These are phyloP conservation scores for Crithidia acanthocephali DNA, from an alignment of 208 protist genomes.

Conservation along the genomic window DNA sequence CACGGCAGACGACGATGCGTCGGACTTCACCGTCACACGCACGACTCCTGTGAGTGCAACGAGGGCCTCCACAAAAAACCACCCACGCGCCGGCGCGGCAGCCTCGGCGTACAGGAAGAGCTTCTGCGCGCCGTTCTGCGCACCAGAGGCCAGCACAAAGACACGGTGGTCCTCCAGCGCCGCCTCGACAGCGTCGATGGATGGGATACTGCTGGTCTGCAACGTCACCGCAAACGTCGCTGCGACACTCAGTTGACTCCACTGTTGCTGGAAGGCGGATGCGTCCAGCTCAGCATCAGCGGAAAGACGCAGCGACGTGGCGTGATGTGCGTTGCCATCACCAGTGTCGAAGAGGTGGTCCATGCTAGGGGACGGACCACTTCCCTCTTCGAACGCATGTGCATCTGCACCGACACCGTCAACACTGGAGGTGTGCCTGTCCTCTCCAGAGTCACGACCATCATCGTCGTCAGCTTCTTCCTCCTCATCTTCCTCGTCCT, in stretches of 20 bases:
- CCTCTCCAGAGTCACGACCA: neutral
- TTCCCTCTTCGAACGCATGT: too few species aligned
- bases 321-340: neutral
- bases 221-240: conserved; percentile 30
- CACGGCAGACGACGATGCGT: neutral
- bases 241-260: conserved; percentile 19
- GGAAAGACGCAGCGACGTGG: conserved; percentile 30
- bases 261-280: conserved; percentile 48
- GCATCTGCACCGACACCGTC: too few species aligned
- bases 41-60: conserved; percentile 31
- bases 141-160: conserved; percentile 61
- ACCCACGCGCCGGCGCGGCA: conserved; percentile 2
- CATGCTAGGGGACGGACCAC: neutral
- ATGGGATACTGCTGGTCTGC: conserved; percentile 6
- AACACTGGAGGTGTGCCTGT: neutral
- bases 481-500: conserved; percentile 5
- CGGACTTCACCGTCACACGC: conserved; percentile 48
- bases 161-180: conserved; percentile 44
- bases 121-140: conserved; percentile 40
- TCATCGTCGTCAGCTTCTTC: conserved; percentile 18
- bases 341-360: conserved; percentile 9
- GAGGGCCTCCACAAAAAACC: conserved; percentile 50
- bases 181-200: conserved; percentile 40
- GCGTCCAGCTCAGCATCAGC: conserved; percentile 45
- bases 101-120: conserved; percentile 61